phyloP scores from a whole-genome alignment of 192 early-diverging fungal genomes.

The Pecoramyces ruminantium region DNA sequence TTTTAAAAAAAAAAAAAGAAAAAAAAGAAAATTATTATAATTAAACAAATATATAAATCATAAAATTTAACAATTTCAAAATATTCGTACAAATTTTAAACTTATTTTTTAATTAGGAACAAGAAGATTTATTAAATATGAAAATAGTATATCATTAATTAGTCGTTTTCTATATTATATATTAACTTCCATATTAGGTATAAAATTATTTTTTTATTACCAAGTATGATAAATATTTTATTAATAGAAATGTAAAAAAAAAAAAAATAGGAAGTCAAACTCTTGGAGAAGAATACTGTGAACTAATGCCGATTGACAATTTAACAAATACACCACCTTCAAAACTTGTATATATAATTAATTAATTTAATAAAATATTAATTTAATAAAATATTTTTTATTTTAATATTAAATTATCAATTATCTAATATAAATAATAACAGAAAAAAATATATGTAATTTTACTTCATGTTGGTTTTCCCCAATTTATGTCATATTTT shows the following conservation, averaged over 20 bases:
- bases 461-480: neutral
- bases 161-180: neutral
- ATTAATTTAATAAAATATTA: too few relatives aligned
- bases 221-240: too few relatives aligned
- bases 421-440: too few relatives aligned
- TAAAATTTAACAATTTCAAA: too few relatives aligned
- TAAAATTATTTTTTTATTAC: neutral
- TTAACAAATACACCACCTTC: neutral
- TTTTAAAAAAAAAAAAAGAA: too few relatives aligned
- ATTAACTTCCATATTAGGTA: neutral
- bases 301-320: neutral
- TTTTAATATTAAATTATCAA: too few relatives aligned
- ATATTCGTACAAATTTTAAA: too few relatives aligned
- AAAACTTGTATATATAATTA: neutral
- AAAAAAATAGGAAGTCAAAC: neutral
- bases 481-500: neutral
- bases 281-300: neutral
- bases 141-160: neutral
- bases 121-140: neutral
- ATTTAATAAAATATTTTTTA: too few relatives aligned
- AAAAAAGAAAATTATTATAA: too few relatives aligned
- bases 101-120: neutral
- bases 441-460: neutral
- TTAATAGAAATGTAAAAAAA: too few relatives aligned
- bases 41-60: too few relatives aligned